Percentiles rank a stretch among this genome's conserved stretches.
Evolutionary conservation across 371 early-diverging fungal species (phyloP).

Genomic region (Mucor circinelloides): DNA sequence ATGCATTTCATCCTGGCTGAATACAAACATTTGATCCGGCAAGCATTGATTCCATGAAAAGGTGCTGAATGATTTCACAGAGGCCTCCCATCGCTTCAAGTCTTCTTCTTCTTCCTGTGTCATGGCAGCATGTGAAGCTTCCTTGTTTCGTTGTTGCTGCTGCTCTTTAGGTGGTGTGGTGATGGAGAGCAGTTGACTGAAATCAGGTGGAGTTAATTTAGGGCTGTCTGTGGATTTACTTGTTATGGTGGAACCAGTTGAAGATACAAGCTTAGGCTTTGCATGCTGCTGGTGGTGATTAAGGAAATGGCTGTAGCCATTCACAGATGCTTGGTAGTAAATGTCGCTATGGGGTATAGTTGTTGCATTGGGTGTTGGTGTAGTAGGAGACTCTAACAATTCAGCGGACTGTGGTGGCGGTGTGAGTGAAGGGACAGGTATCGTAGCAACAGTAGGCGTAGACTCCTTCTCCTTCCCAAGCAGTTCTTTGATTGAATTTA

Average conservation of each 20-base stretch:
- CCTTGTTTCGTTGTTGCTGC: not conserved
- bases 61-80: slow-evolving; percentile 35
- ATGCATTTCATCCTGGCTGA: slow-evolving; percentile 65
- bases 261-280: slow-evolving; percentile 9
- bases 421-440: not conserved
- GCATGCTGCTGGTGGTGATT: slow-evolving; percentile 15
- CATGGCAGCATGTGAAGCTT: not conserved
- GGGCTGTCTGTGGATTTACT: not conserved
- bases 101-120: slow-evolving; percentile 30
- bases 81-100: slow-evolving; percentile 25
- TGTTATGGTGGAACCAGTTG: not conserved
- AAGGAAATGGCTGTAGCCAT: slow-evolving; percentile 30
- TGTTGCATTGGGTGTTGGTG: not conserved
- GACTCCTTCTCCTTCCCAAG: not conserved
- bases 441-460: not conserved
- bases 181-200: slow-evolving; percentile 3
- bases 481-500: slow-evolving; percentile 32
- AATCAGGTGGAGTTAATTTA: slow-evolving; percentile 4
- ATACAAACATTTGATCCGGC: slow-evolving; percentile 90
- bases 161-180: not conserved
- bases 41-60: slow-evolving; percentile 78
- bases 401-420: not conserved
- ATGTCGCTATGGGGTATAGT: slow-evolving; percentile 15
- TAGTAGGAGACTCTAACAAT: not conserved
- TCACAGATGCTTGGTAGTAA: slow-evolving; percentile 26